phyloP scores from a whole-genome alignment of 148 eudicot genomes.

The Linanthus parryae region DNA sequence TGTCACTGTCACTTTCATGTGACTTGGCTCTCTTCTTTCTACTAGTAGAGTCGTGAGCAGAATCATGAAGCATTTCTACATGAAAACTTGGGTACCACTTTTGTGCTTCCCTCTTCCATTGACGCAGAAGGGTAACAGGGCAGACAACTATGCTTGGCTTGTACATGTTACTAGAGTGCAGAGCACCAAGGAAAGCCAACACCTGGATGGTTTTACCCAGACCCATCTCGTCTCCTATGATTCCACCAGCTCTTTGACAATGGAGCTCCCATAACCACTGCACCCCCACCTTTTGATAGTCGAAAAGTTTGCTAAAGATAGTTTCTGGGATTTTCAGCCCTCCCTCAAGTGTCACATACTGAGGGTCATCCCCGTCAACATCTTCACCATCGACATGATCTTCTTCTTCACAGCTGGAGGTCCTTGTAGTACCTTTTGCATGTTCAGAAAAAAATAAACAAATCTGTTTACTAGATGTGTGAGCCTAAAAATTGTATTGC shows the following conservation, averaged over 20 bases:
- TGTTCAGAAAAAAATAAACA: too few relatives aligned
- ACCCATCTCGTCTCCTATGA: slow-evolving; percentile 99
- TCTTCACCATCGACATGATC: slow-evolving; percentile 36
- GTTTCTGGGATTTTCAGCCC: slow-evolving; percentile 80
- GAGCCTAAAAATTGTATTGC: too few relatives aligned
- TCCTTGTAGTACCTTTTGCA: slow-evolving; percentile 22
- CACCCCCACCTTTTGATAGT: slow-evolving; percentile 96
- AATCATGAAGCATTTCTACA: slow-evolving; percentile 94
- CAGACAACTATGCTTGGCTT: slow-evolving; percentile 91
- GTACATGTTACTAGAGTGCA: slow-evolving; percentile 91
- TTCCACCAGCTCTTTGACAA: slow-evolving; percentile 97
- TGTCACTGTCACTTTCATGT: slow-evolving; percentile 64
- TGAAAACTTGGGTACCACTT: slow-evolving; percentile 89
- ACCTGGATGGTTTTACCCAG: slow-evolving; percentile 99
- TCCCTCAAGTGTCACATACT: slow-evolving; percentile 79
- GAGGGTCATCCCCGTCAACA: slow-evolving; percentile 32
- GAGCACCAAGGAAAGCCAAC: slow-evolving; percentile 76
- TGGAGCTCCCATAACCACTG: slow-evolving; percentile 99
- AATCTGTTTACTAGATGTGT: too few relatives aligned
- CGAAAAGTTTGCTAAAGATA: slow-evolving; percentile 71
- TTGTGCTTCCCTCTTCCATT: slow-evolving; percentile 92
- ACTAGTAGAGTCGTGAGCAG: slow-evolving; percentile 48
- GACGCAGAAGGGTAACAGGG: slow-evolving; percentile 90
- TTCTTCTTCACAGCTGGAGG: slow-evolving; percentile 38
- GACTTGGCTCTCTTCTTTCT: slow-evolving; percentile 48